Percentiles rank a stretch among this genome's conserved stretches.
phyloP scores from a whole-genome alignment of 208 protist species.

The Vickermania ingenoplastis region DNA sequence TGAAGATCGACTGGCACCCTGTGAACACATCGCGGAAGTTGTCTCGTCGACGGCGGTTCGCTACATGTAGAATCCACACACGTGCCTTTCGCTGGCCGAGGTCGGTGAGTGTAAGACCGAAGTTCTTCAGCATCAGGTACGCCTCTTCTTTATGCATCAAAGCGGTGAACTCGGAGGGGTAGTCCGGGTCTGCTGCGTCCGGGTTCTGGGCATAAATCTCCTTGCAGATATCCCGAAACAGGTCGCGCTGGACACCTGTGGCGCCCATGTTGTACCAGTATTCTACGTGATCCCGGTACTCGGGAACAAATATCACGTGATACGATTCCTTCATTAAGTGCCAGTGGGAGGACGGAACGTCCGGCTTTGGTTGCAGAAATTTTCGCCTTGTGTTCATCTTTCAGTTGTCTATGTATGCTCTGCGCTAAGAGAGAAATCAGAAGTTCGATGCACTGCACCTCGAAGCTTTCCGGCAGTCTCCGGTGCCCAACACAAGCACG shows the following conservation, averaged over 20 bases:
- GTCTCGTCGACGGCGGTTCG: conserved; percentile 29
- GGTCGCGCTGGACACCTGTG: conserved; percentile 49
- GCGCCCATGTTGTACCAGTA: conserved; percentile 86
- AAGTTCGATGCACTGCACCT: background rate
- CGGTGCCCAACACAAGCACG: background rate
- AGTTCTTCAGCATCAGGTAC: conserved; percentile 51
- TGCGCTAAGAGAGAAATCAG: background rate
- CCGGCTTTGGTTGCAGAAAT: conserved; percentile 30
- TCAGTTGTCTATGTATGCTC: conserved; percentile 1
- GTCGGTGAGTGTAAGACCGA: conserved; percentile 35
- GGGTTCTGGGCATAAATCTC: conserved; percentile 55
- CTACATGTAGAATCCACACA: conserved; percentile 54
- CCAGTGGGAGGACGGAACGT: conserved; percentile 47
- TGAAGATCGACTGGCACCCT: conserved; percentile 42
- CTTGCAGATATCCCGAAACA: conserved; percentile 68
- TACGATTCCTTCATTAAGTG: conserved; percentile 83
- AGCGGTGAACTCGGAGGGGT: conserved; percentile 18
- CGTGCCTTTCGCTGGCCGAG: conserved; percentile 43
- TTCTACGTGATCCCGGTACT: conserved; percentile 43
- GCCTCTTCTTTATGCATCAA: conserved; percentile 38
- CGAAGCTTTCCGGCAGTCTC: background rate
- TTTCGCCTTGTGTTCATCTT: conserved; percentile 77
- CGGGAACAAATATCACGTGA: conserved; percentile 39
- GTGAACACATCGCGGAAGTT: conserved; percentile 76
- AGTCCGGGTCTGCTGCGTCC: conserved; percentile 17